These are phyloP conservation scores for Debaryomyces coudertii DNA, from an alignment of 1,139 yeast species.

Conservation along the genomic window DNA sequence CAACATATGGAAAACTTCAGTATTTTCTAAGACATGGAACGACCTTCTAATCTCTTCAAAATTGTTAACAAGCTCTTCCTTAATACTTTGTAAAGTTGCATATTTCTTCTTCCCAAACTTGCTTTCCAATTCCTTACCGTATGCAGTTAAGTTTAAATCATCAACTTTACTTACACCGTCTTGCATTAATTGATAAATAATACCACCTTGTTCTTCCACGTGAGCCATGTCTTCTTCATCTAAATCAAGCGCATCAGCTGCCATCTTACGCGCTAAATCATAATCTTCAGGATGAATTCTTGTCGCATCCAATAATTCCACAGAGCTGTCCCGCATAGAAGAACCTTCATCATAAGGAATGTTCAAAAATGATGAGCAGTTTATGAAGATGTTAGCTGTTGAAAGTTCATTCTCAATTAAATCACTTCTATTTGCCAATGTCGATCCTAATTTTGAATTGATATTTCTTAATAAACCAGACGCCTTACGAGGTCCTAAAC, in stretches of 20 bases:
- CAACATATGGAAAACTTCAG: constrained; percentile 82
- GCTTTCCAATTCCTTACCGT: constrained; percentile 87
- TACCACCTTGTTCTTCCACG: constrained; percentile 77
- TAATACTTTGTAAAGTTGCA: constrained; percentile 82
- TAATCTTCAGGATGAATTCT: constrained; percentile 98
- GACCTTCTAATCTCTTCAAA: constrained; percentile 82
- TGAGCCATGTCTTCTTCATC: constrained; percentile 93
- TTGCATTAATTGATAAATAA: constrained; percentile 75
- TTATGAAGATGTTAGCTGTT: constrained; percentile 80
- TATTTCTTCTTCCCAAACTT: constrained; percentile 78
- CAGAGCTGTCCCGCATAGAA: constrained; percentile 54
- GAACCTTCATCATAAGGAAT: constrained; percentile 69
- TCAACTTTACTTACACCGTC: constrained; percentile 87
- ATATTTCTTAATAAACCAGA: constrained; percentile 82
- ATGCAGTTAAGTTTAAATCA: constrained; percentile 85
- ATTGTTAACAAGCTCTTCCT: constrained; percentile 83
- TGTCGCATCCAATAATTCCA: constrained; percentile 88
- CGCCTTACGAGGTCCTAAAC: constrained; percentile 95
- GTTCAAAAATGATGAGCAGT: constrained; percentile 87
- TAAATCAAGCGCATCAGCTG: constrained; percentile 94
- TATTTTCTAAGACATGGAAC: constrained; percentile 65
- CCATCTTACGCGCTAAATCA: constrained; percentile 93
- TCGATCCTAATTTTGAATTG: constrained; percentile 68
- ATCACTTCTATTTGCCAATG: constrained; percentile 70
- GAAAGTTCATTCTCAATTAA: constrained; percentile 80